A percentile compares a stretch with the other conserved stretches of the same genome.
Evolutionary conservation across 371 early-diverging fungal species (phyloP).

Genomic region (Mucor plumbeus): DNA sequence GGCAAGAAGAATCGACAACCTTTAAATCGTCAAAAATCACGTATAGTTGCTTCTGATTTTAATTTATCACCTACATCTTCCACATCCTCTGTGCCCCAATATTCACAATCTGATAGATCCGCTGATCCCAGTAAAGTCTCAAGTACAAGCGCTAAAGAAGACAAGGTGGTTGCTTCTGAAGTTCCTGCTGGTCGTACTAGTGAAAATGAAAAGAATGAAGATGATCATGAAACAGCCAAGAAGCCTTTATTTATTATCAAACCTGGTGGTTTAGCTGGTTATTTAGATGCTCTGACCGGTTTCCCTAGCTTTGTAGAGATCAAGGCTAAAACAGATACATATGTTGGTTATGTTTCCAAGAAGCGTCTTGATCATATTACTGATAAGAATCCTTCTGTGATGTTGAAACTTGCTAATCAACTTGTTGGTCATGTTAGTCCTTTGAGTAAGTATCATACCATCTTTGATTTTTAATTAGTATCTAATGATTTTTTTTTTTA

Average conservation of each 20-base stretch:
- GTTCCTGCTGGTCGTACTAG: slow-evolving; percentile 44
- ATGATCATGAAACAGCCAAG: slow-evolving; percentile 28
- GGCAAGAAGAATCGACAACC: background rate
- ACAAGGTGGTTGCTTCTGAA: slow-evolving; percentile 41
- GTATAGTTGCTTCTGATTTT: slow-evolving; percentile 13
- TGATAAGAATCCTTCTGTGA: slow-evolving; percentile 81
- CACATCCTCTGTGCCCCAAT: background rate
- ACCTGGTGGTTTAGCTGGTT: slow-evolving; percentile 92
- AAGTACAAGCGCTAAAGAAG: slow-evolving; percentile 19
- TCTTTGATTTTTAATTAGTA: background rate
- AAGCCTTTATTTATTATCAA: slow-evolving; percentile 73
- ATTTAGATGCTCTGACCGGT: slow-evolving; percentile 89
- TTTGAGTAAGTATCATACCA: slow-evolving; percentile 57
- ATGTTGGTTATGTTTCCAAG: slow-evolving; percentile 88
- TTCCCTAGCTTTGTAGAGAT: slow-evolving; percentile 88
- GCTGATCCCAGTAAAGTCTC: background rate
- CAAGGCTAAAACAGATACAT: slow-evolving; percentile 78
- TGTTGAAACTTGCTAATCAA: slow-evolving; percentile 89
- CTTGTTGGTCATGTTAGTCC: slow-evolving; percentile 84
- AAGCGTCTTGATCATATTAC: slow-evolving; percentile 81
- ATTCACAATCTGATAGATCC: background rate
- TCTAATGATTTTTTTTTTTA: slow-evolving; percentile 13
- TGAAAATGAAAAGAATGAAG: slow-evolving; percentile 21
- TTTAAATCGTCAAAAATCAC: slow-evolving; percentile 16
- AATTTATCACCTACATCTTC: slow-evolving; percentile 17